phyloP scores from a whole-genome alignment of 2,329 filamentous ascomycete genomes.

The Fusarium brachygibbosum region DNA sequence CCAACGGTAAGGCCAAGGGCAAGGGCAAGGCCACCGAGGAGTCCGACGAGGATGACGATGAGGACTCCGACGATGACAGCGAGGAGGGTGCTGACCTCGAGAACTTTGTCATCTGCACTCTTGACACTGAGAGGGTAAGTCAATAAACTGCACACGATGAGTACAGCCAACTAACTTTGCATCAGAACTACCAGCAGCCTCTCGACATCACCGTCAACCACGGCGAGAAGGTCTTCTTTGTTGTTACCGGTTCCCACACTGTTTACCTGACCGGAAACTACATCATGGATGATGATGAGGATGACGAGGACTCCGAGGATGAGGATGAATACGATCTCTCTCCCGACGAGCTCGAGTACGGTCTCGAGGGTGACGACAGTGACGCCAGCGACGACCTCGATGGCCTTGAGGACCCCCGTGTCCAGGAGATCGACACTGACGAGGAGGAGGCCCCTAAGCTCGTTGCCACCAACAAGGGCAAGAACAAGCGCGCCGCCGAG shows the following conservation, averaged over 20 bases:
- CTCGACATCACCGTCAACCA: conserved; percentile 93
- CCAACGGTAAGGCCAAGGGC: conserved; percentile 75
- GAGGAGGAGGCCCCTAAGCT: conserved; percentile 79
- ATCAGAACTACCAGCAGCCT: conserved; percentile 88
- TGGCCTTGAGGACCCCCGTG: conserved; percentile 80
- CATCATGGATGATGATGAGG: conserved; percentile 78
- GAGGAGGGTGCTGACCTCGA: conserved; percentile 78
- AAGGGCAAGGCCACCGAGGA: conserved; percentile 75
- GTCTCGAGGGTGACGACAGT: conserved; percentile 79
- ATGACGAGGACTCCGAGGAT: conserved; percentile 74
- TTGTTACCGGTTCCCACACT: conserved; percentile 88
- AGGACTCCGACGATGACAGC: conserved; percentile 74
- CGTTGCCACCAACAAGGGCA: conserved; percentile 75
- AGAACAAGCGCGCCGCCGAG: conserved; percentile 94
- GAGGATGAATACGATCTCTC: conserved; percentile 85
- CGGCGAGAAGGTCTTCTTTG: conserved; percentile 92
- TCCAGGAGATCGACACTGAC: conserved; percentile 82
- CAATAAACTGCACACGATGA: background rate
- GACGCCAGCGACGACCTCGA: conserved; percentile 83
- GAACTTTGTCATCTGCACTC: conserved; percentile 94
- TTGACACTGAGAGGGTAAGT: conserved; percentile 90
- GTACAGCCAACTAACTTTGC: conserved; percentile 46
- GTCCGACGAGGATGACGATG: conserved; percentile 69
- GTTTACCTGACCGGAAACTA: conserved; percentile 98
- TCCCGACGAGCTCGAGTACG: conserved; percentile 82